Conservation (phyloP, 768 basidiomycete genomes). For the Phylloporus sp. region DNA sequence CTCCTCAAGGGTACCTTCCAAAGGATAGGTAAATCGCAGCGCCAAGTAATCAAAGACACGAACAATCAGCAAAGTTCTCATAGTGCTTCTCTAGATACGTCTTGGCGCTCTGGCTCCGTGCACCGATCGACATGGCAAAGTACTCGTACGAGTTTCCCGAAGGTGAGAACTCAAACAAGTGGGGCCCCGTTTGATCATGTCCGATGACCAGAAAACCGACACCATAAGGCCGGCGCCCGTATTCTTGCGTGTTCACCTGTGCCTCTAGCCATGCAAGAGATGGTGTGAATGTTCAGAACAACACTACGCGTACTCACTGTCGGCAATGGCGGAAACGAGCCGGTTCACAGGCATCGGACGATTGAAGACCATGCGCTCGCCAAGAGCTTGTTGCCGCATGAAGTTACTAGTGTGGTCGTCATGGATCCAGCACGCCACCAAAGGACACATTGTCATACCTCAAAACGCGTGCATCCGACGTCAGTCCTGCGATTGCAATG, state of each 20-base stretch:
- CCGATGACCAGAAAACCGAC: slow-evolving; percentile 98
- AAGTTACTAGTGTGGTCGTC: slow-evolving; percentile 73
- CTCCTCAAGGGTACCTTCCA: slow-evolving; percentile 73
- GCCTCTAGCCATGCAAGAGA: slow-evolving; percentile 57
- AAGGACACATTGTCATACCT: slow-evolving; percentile 48
- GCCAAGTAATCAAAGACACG: slow-evolving; percentile 25
- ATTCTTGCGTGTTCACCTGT: slow-evolving; percentile 97
- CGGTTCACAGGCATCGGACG: slow-evolving; percentile 92
- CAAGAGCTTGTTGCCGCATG: slow-evolving; percentile 99
- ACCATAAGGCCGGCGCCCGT: slow-evolving; percentile 95
- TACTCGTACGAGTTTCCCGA: slow-evolving; percentile 97
- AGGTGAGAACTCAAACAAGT: slow-evolving; percentile 97
- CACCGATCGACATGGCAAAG: slow-evolving; percentile 97
- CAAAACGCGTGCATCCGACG: slow-evolving; percentile 94
- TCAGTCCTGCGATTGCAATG: slow-evolving; percentile 99
- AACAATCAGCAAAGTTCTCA: slow-evolving; percentile 81
- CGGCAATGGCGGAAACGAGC: slow-evolving; percentile 89
- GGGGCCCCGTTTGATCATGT: slow-evolving; percentile 92
- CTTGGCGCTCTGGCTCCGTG: slow-evolving; percentile 96
- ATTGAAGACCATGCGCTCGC: slow-evolving; percentile 91
- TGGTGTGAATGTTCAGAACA: not conserved
- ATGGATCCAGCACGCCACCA: not conserved
- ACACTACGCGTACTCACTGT: slow-evolving; percentile 57
- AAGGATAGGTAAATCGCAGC: not conserved
- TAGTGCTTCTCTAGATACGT: slow-evolving; percentile 97